Base-by-base conservation (phyloP, 1,284 basidiomycete species). In the Puccinia brachypodii region DNA sequence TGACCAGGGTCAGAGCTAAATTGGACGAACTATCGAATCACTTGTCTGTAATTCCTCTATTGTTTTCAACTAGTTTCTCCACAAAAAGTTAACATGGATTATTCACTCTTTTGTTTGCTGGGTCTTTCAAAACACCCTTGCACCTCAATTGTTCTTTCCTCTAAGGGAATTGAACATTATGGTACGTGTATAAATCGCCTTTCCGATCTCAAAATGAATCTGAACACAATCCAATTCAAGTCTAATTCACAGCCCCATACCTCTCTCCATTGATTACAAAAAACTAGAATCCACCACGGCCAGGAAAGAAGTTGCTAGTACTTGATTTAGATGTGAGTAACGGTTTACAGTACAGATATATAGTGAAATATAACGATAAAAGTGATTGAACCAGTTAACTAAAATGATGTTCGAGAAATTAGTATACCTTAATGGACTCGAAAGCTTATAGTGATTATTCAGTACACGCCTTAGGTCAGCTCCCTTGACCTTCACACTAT, bases 301-400 rank as follows among this genome's bases (percentile, higher is more conserved):
- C 89, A 83, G 92, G 92, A 16, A 95, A 94, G 86, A 91, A 90
- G 80, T 87, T 95, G 6, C 89, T 95, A 36, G 94, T 95, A 0
- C 89, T 95, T 3, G 94, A 96, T 86, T 91, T 96, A 72, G 94
- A 96, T 87, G 78, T 95, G 95, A 84, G 95, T 93, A 14, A 7
- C 36, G 7, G 7, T 36, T n/a, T 42, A 2, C 2, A 22, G 14
- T 74, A 38, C 11, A 14, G 33, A 53, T 9, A 6, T 62, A 6
- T 9, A 62, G 22, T 53, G 47, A 56, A n/a, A 69, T 19, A 16
- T 3, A 47, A 77, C 2, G 25, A 28, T 44, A 36, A 40, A 74
- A 38, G 36, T n/a, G 58, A 56, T 40, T 53, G 3, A 11, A n/a
- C 22, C 40, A 33, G 4, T 44, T 40, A 36, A 28, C 60, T n/a